These are phyloP conservation scores for Warburgia ugandensis DNA, from an alignment of 164 flowering plant genomes.

Conservation along the genomic window DNA sequence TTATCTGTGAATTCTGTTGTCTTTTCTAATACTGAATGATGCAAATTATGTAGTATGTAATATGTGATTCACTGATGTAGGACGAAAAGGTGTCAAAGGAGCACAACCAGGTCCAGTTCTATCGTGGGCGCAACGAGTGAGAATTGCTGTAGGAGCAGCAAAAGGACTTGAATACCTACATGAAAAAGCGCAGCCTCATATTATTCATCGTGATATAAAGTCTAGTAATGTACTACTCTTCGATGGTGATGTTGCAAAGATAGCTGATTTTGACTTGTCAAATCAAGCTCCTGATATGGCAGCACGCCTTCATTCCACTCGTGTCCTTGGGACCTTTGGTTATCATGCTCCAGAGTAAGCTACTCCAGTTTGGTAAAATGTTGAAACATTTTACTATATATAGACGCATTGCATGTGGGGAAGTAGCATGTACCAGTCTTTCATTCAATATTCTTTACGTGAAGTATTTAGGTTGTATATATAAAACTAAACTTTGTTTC, in stretches of 20 bases:
- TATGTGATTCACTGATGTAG: constrained; percentile 24
- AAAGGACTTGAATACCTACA: constrained; percentile 85
- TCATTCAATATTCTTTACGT: too few relatives aligned
- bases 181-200: constrained; percentile 71
- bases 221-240: constrained; percentile 81
- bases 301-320: constrained; percentile 90
- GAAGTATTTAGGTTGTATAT: too few relatives aligned
- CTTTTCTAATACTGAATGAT: too few relatives aligned
- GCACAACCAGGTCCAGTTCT: constrained; percentile 86
- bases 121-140: constrained; percentile 77
- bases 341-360: constrained; percentile 95
- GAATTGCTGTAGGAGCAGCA: constrained; percentile 94
- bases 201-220: constrained; percentile 83
- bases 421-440: too few relatives aligned
- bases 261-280: constrained; percentile 85
- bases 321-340: constrained; percentile 92
- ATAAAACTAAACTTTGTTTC: too few relatives aligned
- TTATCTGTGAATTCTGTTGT: too few relatives aligned
- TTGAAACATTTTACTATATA: too few relatives aligned
- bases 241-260: constrained; percentile 79
- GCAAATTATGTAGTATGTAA: too few relatives aligned
- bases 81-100: constrained; percentile 87
- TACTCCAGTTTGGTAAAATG: too few relatives aligned
- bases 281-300: constrained; percentile 93
- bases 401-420: too few relatives aligned